Evolutionary conservation across 148 eudicot species (phyloP).

Genomic region (Chenopodium berlandieri): DNA sequence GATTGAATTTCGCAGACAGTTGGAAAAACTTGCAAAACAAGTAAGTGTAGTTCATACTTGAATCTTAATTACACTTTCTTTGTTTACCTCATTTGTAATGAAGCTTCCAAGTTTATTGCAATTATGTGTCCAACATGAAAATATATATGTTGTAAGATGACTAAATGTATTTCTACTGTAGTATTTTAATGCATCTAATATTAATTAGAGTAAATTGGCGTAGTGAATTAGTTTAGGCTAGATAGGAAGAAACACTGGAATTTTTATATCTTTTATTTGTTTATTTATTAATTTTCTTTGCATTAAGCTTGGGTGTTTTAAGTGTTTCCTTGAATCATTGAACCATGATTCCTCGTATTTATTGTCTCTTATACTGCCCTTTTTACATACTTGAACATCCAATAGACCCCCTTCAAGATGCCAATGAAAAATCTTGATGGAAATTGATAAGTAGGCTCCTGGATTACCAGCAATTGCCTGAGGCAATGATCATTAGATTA

Average conservation of each 20-base stretch:
- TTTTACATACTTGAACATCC: not conserved
- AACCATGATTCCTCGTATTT: not conserved
- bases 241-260: not conserved
- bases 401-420: not conserved
- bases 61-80: not conserved
- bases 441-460: not conserved
- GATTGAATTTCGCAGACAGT: constrained; percentile 57
- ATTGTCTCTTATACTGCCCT: not conserved
- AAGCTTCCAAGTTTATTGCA: too few relatives aligned
- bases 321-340: too few relatives aligned
- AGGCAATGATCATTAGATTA: not conserved
- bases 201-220: too few relatives aligned
- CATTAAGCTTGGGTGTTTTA: not conserved
- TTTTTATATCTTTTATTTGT: not conserved
- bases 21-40: constrained; percentile 72
- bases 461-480: not conserved
- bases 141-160: not conserved
- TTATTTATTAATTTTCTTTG: not conserved
- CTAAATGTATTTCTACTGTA: not conserved
- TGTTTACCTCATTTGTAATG: not conserved
- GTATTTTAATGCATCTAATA: not conserved
- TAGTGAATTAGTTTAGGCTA: not conserved
- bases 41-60: constrained; percentile 36
- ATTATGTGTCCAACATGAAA: not conserved
- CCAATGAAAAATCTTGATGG: not conserved